A percentile compares a stretch with the other conserved stretches of the same genome.
Conservation (phyloP, 2,329 filamentous ascomycete species). For the Zymoseptoria pseudotritici region DNA sequence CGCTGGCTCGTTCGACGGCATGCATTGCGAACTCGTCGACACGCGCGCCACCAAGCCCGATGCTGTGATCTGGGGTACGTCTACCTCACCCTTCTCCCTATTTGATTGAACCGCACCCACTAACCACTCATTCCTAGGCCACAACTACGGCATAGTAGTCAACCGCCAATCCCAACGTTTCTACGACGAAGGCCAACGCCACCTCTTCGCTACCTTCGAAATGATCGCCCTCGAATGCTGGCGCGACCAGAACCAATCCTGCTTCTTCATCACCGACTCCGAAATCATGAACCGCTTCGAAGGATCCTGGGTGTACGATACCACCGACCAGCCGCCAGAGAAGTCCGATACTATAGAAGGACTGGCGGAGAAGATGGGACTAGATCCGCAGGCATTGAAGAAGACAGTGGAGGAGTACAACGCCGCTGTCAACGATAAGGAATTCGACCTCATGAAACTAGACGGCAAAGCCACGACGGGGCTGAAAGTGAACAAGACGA, state of each 20-base stretch:
- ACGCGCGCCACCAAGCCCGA: constrained; percentile 36
- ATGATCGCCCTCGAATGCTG: constrained; percentile 37
- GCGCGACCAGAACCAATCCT: constrained; percentile 36
- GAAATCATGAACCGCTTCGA: constrained; percentile 37
- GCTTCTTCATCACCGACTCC: constrained; percentile 37
- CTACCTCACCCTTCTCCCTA: too few relatives aligned
- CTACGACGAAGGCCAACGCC: constrained; percentile 93
- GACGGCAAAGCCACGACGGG: constrained; percentile 35
- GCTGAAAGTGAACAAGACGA: constrained; percentile 33
- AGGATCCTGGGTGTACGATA: constrained; percentile 38
- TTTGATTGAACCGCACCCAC: too few relatives aligned
- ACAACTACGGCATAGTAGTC: constrained; percentile 39
- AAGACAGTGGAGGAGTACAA: constrained; percentile 36
- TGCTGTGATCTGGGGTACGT: constrained; percentile 35
- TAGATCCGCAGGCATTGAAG: constrained; percentile 31
- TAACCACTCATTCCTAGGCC: too few relatives aligned
- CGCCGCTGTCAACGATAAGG: constrained; percentile 33
- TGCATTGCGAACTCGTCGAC: constrained; percentile 39
- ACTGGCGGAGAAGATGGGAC: constrained; percentile 33
- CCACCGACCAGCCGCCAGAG: constrained; percentile 36
- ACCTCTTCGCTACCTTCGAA: constrained; percentile 40
- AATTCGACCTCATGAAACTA: constrained; percentile 37
- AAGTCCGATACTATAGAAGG: constrained; percentile 35
- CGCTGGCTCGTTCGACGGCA: constrained; percentile 36
- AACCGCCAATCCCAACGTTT: constrained; percentile 52